A percentile compares a stretch with the other conserved stretches of the same genome.
phyloP scores from a whole-genome alignment of 148 eudicot species.

The Camellia granthamiana region DNA sequence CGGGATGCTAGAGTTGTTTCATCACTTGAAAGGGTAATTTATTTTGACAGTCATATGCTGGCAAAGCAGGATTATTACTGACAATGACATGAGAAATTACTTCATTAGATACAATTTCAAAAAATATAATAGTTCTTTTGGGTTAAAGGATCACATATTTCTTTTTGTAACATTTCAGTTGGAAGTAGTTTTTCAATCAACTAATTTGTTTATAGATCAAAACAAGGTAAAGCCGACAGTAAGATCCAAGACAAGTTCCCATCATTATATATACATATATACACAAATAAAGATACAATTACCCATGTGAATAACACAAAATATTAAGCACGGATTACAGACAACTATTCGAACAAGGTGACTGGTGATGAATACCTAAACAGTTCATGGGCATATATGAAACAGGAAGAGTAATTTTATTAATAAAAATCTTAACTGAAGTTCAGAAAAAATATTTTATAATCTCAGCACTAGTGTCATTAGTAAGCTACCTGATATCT shows the following conservation, averaged over 20 bases:
- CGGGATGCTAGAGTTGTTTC: not conserved
- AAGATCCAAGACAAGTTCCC: not conserved
- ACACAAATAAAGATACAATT: not conserved
- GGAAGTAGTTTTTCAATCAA: not conserved
- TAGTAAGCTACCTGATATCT: slow-evolving; percentile 84
- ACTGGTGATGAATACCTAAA: not conserved
- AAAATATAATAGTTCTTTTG: not conserved
- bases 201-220: not conserved
- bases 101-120: not conserved
- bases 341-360: not conserved
- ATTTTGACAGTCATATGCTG: not conserved
- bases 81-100: not conserved
- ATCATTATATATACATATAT: not conserved
- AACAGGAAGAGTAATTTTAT: not conserved
- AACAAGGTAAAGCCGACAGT: not conserved
- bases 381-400: not conserved
- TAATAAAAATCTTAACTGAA: not conserved
- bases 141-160: not conserved
- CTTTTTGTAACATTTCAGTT: not conserved
- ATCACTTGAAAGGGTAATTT: not conserved
- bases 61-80: not conserved
- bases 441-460: not conserved
- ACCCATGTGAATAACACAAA: not conserved
- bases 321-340: not conserved
- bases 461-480: not conserved